A percentile compares a stretch with the other conserved stretches of the same genome.
Evolutionary conservation across 2,329 filamentous ascomycete genomes (phyloP).

Genomic region (Emmonsiellopsis sp.): DNA sequence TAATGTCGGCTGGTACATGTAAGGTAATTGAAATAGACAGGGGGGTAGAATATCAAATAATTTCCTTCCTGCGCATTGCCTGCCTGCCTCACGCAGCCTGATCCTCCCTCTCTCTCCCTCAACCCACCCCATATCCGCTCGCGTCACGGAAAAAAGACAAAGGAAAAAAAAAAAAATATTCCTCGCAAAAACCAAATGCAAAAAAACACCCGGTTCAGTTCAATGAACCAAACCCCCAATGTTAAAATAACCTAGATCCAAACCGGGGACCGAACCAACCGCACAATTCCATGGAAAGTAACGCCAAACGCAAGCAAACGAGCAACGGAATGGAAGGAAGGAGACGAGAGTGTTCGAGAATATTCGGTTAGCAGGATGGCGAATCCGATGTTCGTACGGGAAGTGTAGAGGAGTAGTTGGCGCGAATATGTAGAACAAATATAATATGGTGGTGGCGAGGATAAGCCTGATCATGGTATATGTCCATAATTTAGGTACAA

Average conservation of each 20-base stretch:
- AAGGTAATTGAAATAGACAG: too few relatives aligned
- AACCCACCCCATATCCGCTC: background rate
- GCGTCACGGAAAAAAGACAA: background rate
- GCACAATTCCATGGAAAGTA: background rate
- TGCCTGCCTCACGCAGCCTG: too few relatives aligned
- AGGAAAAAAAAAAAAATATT: background rate
- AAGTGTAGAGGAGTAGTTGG: background rate
- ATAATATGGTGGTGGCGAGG: background rate
- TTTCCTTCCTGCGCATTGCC: background rate
- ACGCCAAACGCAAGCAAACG: background rate
- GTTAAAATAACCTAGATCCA: background rate
- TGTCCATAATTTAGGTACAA: background rate
- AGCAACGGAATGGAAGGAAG: background rate
- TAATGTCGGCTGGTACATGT: too few relatives aligned
- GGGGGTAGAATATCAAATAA: too few relatives aligned
- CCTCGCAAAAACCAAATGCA: background rate
- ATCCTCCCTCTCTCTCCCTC: background rate
- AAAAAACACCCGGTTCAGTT: background rate
- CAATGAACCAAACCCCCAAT: too few relatives aligned
- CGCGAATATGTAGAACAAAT: background rate
- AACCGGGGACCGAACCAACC: background rate
- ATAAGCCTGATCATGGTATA: background rate
- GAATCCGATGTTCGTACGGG: background rate
- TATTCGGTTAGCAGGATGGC: background rate
- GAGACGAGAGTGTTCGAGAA: background rate